These are phyloP conservation scores for Phytopythium aichiense DNA, from an alignment of 352 stramenopile genomes.

Conservation along the genomic window DNA sequence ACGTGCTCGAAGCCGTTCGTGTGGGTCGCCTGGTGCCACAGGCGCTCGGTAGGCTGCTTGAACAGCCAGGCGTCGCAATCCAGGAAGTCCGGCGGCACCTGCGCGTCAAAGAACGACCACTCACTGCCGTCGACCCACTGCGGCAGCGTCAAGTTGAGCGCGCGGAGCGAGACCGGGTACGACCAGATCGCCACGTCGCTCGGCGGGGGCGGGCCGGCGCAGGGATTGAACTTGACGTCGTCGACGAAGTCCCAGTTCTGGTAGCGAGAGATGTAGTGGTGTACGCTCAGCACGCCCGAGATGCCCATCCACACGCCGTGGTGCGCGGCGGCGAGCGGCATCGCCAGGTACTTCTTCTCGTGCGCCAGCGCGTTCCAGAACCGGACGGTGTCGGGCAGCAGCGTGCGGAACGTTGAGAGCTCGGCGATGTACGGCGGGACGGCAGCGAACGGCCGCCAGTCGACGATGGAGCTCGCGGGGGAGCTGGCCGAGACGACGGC, in stretches of 20 bases:
- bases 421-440: conserved; percentile 74
- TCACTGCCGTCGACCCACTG: conserved; percentile 73
- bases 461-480: conserved; percentile 29
- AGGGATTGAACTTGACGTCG: conserved; percentile 74
- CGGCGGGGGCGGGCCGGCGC: conserved; percentile 29
- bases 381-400: conserved; percentile 43
- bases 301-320: conserved; percentile 49
- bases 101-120: conserved; percentile 66
- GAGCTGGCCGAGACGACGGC: conserved; percentile 41
- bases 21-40: conserved; percentile 71
- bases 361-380: conserved; percentile 47
- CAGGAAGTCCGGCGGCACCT: conserved; percentile 62
- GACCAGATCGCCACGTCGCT: conserved; percentile 50
- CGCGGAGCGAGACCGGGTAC: conserved; percentile 72
- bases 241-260: conserved; percentile 88
- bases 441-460: conserved; percentile 71
- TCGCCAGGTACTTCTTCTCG: conserved; percentile 57
- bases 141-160: conserved; percentile 67
- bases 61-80: conserved; percentile 75
- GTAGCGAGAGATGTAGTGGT: conserved; percentile 78
- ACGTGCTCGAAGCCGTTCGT: conserved; percentile 77
- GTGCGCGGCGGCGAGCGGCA: conserved; percentile 69
- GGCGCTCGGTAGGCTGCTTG: conserved; percentile 36
- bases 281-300: conserved; percentile 65
- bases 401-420: conserved; percentile 36